Evolutionary conservation across 2,329 filamentous ascomycete species (phyloP), one percentile per base, ranked within the genome.

Genomic region (Talaromyces sp.): DNA sequence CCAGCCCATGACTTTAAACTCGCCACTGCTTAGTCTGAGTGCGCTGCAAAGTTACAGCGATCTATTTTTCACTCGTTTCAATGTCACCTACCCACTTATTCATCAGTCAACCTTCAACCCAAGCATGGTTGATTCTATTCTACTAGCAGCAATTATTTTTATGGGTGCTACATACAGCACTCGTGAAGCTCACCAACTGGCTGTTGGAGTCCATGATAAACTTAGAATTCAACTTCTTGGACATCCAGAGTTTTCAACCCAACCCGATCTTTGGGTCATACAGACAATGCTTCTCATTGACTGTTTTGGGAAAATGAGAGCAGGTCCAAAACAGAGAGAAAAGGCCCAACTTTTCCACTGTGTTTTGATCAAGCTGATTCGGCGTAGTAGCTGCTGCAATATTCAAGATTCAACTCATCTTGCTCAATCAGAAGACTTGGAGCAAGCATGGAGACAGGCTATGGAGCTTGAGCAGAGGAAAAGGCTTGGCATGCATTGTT

Each of bases 241-340:
- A 10, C 81, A 84, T 61, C 70, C 75, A 1, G 78, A 77, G 0
- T 87, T 86, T 63, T 83, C 77, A 1, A 74, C 83, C 0, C 77
- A 79, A n/a, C 83, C 84, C 0, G 77, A 82, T 19, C 70, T 86
- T 0, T 86, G 83, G 84, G 78, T 84, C 0, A 59, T 86, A 0
- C 83, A 86, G 54, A 82, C 82, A 0, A 84, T 86, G 30, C 67
- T 87, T 8, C 69, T 87, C 0, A 82, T 86, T 0, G 84, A 86
- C 56, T 86, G 84, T 57, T 86, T 86, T 50, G 84, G 84, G 2
- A 86, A 86, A 64, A 84, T 81, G 33, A 73, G 83, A 49, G 83
- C 83, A 0, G 84, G 84, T 0, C 83, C 84, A 55, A 82, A 82
- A 44, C 83, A 87, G 59, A 82, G 86, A 53, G 84, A 87, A 22